Base-by-base conservation (phyloP, 805 yeast genomes). In the Scheffersomyces ergatensis region DNA sequence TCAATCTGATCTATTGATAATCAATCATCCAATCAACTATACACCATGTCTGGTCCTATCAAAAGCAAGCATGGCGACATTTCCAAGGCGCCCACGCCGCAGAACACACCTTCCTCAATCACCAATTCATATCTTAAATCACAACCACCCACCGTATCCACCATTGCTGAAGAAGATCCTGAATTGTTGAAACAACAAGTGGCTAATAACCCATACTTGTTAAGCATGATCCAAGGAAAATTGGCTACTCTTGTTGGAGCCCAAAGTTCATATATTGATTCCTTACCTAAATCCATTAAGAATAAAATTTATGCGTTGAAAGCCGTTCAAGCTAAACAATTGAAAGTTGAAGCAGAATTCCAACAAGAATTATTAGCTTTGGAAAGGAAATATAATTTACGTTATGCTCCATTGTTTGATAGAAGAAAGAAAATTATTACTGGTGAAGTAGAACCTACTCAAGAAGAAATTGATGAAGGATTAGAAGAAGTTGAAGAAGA, bases 11-110 rank as follows among this genome's bases (percentile, higher is more conserved):
- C n/a, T n/a, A n/a, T n/a, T n/a, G n/a, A n/a, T n/a, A n/a, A n/a
- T n/a, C n/a, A n/a, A n/a, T n/a, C n/a, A n/a, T n/a, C n/a, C n/a
- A n/a, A n/a, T n/a, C n/a, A n/a, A n/a, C n/a, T n/a, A 37, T 34
- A n/a, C n/a, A n/a, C n/a, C 40, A 89, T 89, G 97, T 79, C 92
- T 36, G 92, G 84, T 66, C 96, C 96, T 31, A 89, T 89, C 65
- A 85, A 83, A 72, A 63, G 65, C 42, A 80, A 80, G 58, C 59
- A 63, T 49, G 85, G 84, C 59, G 88, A 87, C 60, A 79, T 87
- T 50, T 85, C 92, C 48, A 80, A 82, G 55, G 98, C 99, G 5
- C 99, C 99, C 34, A 93, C 99, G 1, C 99, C 99, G 4, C 99
- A 93, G 61, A 93, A 93, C 74, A 93, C 99, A 1, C 99, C 99